phyloP scores from a whole-genome alignment of 208 protist genomes.

The Wallacemonas sp. region DNA sequence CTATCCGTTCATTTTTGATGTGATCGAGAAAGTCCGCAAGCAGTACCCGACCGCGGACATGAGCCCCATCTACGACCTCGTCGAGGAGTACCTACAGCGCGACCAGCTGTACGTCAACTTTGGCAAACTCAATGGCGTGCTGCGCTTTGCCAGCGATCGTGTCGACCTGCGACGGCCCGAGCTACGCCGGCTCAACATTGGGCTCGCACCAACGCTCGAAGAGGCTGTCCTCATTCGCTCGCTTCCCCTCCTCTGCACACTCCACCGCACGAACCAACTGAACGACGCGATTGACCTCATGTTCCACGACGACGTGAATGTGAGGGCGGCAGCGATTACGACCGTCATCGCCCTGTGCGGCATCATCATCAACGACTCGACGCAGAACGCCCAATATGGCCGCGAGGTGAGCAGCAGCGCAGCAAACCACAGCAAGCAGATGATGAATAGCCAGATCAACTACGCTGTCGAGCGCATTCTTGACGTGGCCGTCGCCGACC shows the following conservation, averaged over 20 bases:
- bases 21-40: slow-evolving; percentile 52
- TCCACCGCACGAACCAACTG: slow-evolving; percentile 72
- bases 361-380: slow-evolving; percentile 41
- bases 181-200: slow-evolving; percentile 47
- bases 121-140: slow-evolving; percentile 70
- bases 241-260: slow-evolving; percentile 66
- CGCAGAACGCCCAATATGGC: neutral
- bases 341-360: slow-evolving; percentile 72
- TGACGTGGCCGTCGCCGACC: slow-evolving; percentile 82
- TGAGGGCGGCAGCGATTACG: slow-evolving; percentile 57
- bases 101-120: slow-evolving; percentile 65
- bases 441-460: slow-evolving; percentile 56
- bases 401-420: slow-evolving; percentile 9
- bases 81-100: slow-evolving; percentile 57
- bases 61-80: slow-evolving; percentile 45
- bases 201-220: slow-evolving; percentile 29
- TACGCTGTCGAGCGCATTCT: slow-evolving; percentile 76
- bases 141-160: slow-evolving; percentile 59
- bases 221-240: slow-evolving; percentile 67
- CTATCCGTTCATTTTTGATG: slow-evolving; percentile 51
- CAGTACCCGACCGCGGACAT: slow-evolving; percentile 54
- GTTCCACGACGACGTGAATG: slow-evolving; percentile 70
- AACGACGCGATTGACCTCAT: slow-evolving; percentile 69
- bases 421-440: slow-evolving; percentile 20
- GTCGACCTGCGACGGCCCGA: slow-evolving; percentile 33